phyloP scores from a whole-genome alignment of 129 eudicot species.

The Artemisia annua region DNA sequence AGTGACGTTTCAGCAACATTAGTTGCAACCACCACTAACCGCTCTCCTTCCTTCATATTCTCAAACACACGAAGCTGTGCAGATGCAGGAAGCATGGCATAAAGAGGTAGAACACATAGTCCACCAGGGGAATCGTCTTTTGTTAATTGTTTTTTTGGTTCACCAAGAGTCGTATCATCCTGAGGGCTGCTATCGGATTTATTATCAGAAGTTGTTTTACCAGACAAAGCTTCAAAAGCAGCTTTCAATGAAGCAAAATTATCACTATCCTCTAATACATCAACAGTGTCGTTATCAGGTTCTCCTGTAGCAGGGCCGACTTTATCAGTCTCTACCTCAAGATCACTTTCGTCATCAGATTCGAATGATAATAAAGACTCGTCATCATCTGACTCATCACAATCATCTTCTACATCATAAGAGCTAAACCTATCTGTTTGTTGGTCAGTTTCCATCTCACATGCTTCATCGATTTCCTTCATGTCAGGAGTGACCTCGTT shows the following conservation, averaged over 20 bases:
- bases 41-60: conserved; percentile 66
- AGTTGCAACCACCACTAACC: conserved; percentile 88
- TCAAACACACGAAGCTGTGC: conserved; percentile 92
- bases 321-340: conserved; percentile 41
- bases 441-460: conserved; percentile 51
- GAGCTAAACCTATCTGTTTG: conserved; percentile 65
- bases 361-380: conserved; percentile 38
- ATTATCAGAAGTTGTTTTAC: conserved; percentile 25
- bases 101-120: conserved; percentile 74
- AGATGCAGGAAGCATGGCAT: conserved; percentile 97
- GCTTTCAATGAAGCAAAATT: conserved; percentile 67
- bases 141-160: conserved; percentile 14
- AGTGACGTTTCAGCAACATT: conserved; percentile 97
- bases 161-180: background rate
- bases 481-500: conserved; percentile 40
- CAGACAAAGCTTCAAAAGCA: conserved; percentile 79
- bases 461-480: conserved; percentile 83
- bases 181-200: conserved; percentile 18
- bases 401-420: conserved; percentile 37
- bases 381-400: conserved; percentile 43
- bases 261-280: conserved; percentile 43
- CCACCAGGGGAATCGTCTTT: conserved; percentile 42
- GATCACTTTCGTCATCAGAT: conserved; percentile 73
- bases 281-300: conserved; percentile 21
- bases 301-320: conserved; percentile 30